These are phyloP conservation scores for Dioscorea dumetorum DNA, from an alignment of 106 monocot species.

Conservation along the genomic window DNA sequence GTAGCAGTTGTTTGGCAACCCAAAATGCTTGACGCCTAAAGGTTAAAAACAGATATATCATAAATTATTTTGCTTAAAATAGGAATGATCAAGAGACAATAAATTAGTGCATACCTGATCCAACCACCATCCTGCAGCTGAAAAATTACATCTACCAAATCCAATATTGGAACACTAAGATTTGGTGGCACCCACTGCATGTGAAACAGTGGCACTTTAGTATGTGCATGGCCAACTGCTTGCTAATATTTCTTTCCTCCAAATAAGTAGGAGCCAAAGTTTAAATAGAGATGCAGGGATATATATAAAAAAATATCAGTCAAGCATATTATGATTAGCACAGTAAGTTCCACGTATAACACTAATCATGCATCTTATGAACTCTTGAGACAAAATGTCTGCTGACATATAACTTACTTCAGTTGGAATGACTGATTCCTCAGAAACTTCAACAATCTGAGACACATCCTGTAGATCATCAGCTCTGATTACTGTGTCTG, in stretches of 20 bases:
- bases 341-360: not conserved
- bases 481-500: constrained; percentile 6
- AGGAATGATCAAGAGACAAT: no score
- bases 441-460: constrained; percentile 30
- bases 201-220: constrained; percentile 3
- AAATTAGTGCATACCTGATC: constrained; percentile 56
- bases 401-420: constrained; percentile 41
- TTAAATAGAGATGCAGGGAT: no score
- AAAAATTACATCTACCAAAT: constrained; percentile 88
- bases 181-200: constrained; percentile 81
- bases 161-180: constrained; percentile 67
- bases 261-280: no score
- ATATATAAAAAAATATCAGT: no score
- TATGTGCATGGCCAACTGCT: not conserved
- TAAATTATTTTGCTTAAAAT: not conserved
- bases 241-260: not conserved
- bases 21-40: constrained; percentile 90
- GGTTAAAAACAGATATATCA: not conserved
- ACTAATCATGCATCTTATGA: not conserved
- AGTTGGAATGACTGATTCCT: constrained; percentile 35
- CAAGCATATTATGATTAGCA: not conserved
- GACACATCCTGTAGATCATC: constrained; percentile 17
- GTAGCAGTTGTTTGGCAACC: constrained; percentile 89
- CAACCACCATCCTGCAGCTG: constrained; percentile 97
- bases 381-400: not conserved